phyloP scores from a whole-genome alignment of 352 stramenopile genomes.

The Phytophthora palmivora region DNA sequence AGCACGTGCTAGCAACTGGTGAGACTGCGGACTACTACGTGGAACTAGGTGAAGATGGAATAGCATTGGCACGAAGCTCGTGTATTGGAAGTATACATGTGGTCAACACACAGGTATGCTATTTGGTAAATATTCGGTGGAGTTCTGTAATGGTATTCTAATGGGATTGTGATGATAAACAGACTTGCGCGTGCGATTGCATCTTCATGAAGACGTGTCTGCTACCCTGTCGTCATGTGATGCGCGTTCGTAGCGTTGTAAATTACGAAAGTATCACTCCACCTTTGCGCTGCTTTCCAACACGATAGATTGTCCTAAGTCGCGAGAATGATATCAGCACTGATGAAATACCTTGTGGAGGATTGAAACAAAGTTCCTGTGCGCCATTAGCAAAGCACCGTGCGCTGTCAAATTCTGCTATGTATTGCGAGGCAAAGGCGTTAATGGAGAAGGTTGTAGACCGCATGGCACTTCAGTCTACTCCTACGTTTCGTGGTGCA shows the following conservation, averaged over 20 bases:
- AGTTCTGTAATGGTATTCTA: too few relatives aligned
- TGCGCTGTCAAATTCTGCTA: background rate
- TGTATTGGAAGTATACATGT: too few relatives aligned
- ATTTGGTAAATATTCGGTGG: too few relatives aligned
- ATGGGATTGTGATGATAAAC: too few relatives aligned
- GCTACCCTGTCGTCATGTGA: slow-evolving; percentile 3
- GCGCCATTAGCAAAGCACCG: background rate
- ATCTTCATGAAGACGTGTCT: slow-evolving; percentile 20
- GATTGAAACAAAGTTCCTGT: background rate
- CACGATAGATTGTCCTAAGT: slow-evolving; percentile 4
- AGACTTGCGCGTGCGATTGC: slow-evolving; percentile 8
- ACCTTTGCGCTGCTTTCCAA: background rate
- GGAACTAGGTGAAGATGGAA: too few relatives aligned
- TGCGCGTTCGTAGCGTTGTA: slow-evolving; percentile 1
- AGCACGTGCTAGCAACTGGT: too few relatives aligned
- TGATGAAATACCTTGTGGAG: background rate
- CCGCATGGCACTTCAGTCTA: too few relatives aligned
- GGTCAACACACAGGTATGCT: too few relatives aligned
- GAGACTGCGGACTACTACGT: too few relatives aligned
- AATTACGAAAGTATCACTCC: slow-evolving; percentile 16
- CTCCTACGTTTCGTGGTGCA: background rate
- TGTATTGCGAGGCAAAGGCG: background rate
- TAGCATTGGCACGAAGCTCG: too few relatives aligned
- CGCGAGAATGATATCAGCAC: slow-evolving; percentile 14
- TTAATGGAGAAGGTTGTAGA: background rate